A percentile compares a stretch with the other conserved stretches of the same genome.
These are phyloP conservation scores for Nowakowskiella sp. DNA, from an alignment of 192 early-diverging fungal genomes.

Conservation along the genomic window DNA sequence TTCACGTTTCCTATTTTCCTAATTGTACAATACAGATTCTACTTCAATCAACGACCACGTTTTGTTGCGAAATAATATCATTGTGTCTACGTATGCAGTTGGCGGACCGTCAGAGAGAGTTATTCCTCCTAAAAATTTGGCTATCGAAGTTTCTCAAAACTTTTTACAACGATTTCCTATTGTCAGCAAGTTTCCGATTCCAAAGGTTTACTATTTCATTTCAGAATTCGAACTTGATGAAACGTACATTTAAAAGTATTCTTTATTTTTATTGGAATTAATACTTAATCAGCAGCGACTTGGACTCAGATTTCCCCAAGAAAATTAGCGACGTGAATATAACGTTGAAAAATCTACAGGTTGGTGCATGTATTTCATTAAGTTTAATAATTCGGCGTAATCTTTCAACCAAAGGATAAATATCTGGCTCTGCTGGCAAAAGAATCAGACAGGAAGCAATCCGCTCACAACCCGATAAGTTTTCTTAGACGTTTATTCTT, in stretches of 20 bases:
- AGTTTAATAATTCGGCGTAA: no score
- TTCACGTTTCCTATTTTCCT: background rate
- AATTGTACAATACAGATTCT: background rate
- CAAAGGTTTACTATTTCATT: background rate
- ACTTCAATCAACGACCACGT: slow-evolving; percentile 30
- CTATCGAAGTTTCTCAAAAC: background rate
- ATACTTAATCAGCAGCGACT: background rate
- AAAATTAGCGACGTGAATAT: no score
- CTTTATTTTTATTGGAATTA: background rate
- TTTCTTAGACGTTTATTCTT: no score
- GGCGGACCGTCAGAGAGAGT: slow-evolving; percentile 36
- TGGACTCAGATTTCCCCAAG: background rate
- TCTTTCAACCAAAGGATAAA: no score
- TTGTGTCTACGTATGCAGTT: slow-evolving; percentile 22
- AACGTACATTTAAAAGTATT: background rate
- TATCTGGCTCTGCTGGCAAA: no score
- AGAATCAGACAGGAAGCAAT: no score
- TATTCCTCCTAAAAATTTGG: slow-evolving; percentile 22
- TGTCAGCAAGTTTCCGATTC: background rate
- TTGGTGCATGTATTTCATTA: no score
- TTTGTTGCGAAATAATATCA: slow-evolving; percentile 30
- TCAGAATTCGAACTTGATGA: background rate
- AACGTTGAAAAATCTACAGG: no score
- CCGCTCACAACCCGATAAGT: no score
- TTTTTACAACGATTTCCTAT: background rate